Evolutionary conservation across 768 basidiomycete species (phyloP), one percentile per base, ranked within the genome.

Genomic region (Boletus barrowsii): DNA sequence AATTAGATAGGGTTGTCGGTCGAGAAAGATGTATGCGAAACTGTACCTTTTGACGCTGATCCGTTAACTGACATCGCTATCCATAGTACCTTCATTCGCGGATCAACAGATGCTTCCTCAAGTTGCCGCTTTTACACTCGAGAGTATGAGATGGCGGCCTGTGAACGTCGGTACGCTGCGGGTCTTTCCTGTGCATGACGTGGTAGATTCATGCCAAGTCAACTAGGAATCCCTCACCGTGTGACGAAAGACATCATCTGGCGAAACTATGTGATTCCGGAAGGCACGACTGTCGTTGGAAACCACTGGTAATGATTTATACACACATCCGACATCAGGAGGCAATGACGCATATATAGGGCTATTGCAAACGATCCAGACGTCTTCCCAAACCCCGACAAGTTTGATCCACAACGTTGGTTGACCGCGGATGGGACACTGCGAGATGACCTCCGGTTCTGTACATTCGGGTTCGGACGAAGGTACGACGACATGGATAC

Each of bases 231-330:
- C 49, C 74, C 81, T 0, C 86, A 88, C 56, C 77, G 79, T 44
- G 78, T 84, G 0, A 87, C 81, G 1, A 77, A 76, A 44, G 84
- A 87, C 48, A 75, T 88, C 14, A 36, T 71, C 4, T 68, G 68
- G 51, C 64, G 62, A 1, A 58, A 66, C 20, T 78, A 75, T 49
- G 48, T 72, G 40, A 77, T 79, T 37, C 78, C 78, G 8, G 35
- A 40, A 30, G 47, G 56, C 3, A 48, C 55, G 10, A 58, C 44
- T 2, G 57, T 58, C 9, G 47, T 58, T 11, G 57, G 57, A 41
- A 58, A 58, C 6, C 57, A 58, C 24, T 58, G 57, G 57, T 58
- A 39, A 39, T 10, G n/a, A 17, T 17, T 39, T 39, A 14, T 39
- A 18, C 15, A 17, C 35, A 32, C 10, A 44, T 50, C 9, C 30